Percentiles rank a stretch among this genome's conserved stretches.
Evolutionary conservation across 2,329 filamentous ascomycete species (phyloP).

Genomic region (Penicillium sp.): DNA sequence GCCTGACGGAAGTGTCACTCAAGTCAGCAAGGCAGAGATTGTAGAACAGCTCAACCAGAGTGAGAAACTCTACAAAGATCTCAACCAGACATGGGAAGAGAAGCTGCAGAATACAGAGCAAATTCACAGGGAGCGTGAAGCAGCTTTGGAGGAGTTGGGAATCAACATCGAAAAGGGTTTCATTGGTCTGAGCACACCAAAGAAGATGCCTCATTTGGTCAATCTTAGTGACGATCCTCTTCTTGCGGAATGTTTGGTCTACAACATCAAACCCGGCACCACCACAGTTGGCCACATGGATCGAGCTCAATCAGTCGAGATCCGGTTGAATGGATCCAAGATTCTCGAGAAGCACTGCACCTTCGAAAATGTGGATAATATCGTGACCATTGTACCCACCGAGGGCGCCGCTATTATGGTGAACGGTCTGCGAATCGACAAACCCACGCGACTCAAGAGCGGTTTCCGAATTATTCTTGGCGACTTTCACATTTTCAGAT

Average conservation of each 20-base stretch:
- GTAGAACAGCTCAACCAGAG: conserved; percentile 93
- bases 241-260: conserved; percentile 91
- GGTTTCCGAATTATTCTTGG: conserved; percentile 93
- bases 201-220: conserved; percentile 98
- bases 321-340: conserved; percentile 87
- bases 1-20: conserved; percentile 80
- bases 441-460: conserved; percentile 79
- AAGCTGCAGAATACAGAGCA: conserved; percentile 92
- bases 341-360: conserved; percentile 90
- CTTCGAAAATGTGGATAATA: conserved; percentile 89
- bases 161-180: conserved; percentile 99
- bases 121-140: conserved; percentile 95
- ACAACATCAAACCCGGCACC: conserved; percentile 92
- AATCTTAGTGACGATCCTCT: conserved; percentile 94
- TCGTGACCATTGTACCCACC: conserved; percentile 83
- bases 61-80: conserved; percentile 89
- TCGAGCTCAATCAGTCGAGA: conserved; percentile 76
- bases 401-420: conserved; percentile 98
- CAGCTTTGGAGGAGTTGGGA: conserved; percentile 89
- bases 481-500: conserved; percentile 97
- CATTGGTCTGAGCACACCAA: conserved; percentile 88
- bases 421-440: conserved; percentile 84
- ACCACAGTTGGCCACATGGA: conserved; percentile 95
- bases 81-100: conserved; percentile 99
- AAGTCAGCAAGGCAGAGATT: conserved; percentile 97